Evolutionary conservation across 2,329 filamentous ascomycete species (phyloP), one percentile per base, ranked within the genome.

Genomic region (Epichloe sp.): DNA sequence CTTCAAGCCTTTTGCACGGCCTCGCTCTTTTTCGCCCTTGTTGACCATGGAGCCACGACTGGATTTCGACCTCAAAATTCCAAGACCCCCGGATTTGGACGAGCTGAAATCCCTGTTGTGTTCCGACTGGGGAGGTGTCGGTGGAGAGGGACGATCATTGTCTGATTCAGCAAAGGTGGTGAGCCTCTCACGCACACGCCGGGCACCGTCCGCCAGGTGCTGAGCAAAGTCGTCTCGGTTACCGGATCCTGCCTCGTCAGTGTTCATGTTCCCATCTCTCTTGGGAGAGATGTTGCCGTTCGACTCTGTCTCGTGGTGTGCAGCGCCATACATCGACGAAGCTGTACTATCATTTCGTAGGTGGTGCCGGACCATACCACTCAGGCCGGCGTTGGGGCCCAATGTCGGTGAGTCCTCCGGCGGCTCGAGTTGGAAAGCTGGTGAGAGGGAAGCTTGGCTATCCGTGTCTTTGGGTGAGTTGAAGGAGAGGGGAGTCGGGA

Each of bases 301-400:
- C 11, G 57, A 56, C 5, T 58, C 52, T 12, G 60, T n/a, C 55
- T 68, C 45, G 56, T 62, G 37, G 56, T 68, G 55, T 71, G 71
- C 23, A 67, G 68, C 51, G 26, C 78, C 80, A 57, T 88, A 88
- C 26, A 93, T 75, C 0, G 88, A 94, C 1, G 91, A 97, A 14
- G 81, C 77, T 53, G 83, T 84, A 68, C 91, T 97, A 56, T 84
- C 81, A 36, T 81, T 81, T 48, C 93, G 82, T 41, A 97, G 71
- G 71, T 97, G 93, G 55, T 90, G 84, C 35, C 85, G 81, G 44
- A 95, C 83, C 72, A 95, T 78, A 2, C 85, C 86, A 60, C 84
- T 91, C 15, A 96, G 73, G 1, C 87, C 88, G 11, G 62, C 50
- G 15, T 72, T 72, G 0, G 86, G 83, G 2, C 85, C 85, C 5